Evolutionary conservation across 441 rosid genomes (phyloP), one percentile per base, ranked within the genome.

Genomic region (Pelargonium fulgidum): DNA sequence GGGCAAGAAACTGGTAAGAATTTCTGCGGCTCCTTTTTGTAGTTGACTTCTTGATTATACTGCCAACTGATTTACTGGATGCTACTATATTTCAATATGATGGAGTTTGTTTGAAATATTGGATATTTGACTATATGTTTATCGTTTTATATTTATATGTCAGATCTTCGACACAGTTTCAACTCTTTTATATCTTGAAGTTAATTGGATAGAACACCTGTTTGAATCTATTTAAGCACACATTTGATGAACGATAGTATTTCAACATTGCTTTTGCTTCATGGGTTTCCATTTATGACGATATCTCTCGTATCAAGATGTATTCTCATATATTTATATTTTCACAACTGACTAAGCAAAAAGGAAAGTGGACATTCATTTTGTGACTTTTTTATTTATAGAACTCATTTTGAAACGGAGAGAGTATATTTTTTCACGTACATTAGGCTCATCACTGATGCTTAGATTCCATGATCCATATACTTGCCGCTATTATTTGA

Each of bases 1-100:
- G 76, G 44, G 59, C 71, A 69, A 33, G 84, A 79, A 59, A 36
- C 70, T 62, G 93, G 97, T 89, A 80, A 68, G 77, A 16, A n/a
- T 59, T 70, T 1, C 42, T 13, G 68, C 17, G 68, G 20, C 26
- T 59, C 14, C 14, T 59, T 59, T 10, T 59, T 13, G 24, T 58
- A 19, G 33, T 58, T 58, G 12, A 58, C 63, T 58, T 58, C 63
- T n/a, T 58, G 11, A 58, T 19, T 36, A 13, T 12, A 58, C 63
- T 20, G 12, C 24, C 33, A 19, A 8, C 63, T 9, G 29, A 20
- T 58, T 58, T 20, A 6, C 22, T 54, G 2, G 6, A 1, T 17
- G 8, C 9, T 54, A 54, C 5, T 4, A 29, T 9, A 36, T 36
- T 36, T 36, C 41, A 36, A 36, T 36, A 36, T 36, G 8, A 36